phyloP scores from a whole-genome alignment of 768 basidiomycete genomes.

The Suillus weaverae region DNA sequence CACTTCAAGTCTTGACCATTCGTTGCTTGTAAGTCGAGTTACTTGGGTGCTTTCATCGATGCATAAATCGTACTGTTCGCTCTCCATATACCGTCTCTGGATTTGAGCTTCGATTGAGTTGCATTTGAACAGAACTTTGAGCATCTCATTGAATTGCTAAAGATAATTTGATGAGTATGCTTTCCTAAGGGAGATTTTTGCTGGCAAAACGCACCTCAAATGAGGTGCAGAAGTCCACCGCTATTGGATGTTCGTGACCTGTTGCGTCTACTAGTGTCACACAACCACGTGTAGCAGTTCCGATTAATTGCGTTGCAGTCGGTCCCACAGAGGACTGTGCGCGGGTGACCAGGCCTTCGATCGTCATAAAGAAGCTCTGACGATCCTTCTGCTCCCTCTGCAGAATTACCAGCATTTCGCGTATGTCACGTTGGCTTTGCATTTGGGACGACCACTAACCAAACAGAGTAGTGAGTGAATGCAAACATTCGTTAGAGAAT shows the following conservation, averaged over 20 bases:
- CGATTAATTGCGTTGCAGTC: conserved; percentile 17
- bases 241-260: conserved; percentile 25
- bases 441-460: background rate
- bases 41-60: conserved; percentile 26
- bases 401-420: background rate
- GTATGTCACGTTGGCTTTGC: background rate
- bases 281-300: background rate
- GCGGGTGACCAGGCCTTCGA: background rate
- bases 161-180: background rate
- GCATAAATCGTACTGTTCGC: conserved; percentile 22
- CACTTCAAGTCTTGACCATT: conserved; percentile 23
- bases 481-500: background rate
- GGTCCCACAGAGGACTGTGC: conserved; percentile 12
- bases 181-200: background rate
- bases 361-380: background rate
- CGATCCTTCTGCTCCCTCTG: background rate
- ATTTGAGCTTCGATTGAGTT: conserved; percentile 22
- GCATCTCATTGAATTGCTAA: conserved; percentile 25
- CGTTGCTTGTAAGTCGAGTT: conserved; percentile 22
- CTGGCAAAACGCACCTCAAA: conserved; percentile 18
- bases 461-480: background rate
- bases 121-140: conserved; percentile 15
- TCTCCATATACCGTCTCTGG: conserved; percentile 26
- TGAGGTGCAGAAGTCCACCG: conserved; percentile 27
- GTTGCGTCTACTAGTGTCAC: conserved; percentile 28